Base-by-base conservation (phyloP, 495 filamentous ascomycete genomes). In the Tricharina praecox region DNA sequence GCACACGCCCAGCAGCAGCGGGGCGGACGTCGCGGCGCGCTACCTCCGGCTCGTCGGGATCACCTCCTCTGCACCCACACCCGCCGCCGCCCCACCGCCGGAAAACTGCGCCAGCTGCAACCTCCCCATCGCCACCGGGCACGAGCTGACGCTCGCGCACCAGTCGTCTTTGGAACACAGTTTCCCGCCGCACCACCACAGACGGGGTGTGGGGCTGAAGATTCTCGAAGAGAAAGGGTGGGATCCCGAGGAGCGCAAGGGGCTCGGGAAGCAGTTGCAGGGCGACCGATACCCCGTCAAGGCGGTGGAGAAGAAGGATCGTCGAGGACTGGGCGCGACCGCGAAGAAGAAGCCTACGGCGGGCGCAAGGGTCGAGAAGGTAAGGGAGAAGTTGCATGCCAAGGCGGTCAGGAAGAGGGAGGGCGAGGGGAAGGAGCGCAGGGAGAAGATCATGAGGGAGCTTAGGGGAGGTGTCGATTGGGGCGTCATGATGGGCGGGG, bases 101-200 rank as follows among this genome's bases (percentile, higher is more conserved):
- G 30, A 24, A n/a, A 35, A 60, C 18, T 82, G 78, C 60, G 67
- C 72, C 39, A 67, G 78, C 46, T 83, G 77, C 65, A 68, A 68
- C 23, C 67, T 76, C 7, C 74, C 75, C 1, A 52, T 82, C n/a
- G 48, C 28, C 11, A 56, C 50, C 21, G 66, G 68, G 1, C 86
- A 93, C 61, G 73, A 81, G 62, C 70, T 73, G 4, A 81, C 79
- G 10, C 69, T 92, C 48, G 79, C 81, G 0, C 86, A 95, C 55
- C 86, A 93, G 67, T 67, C 84, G 35, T 82, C 77, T 53, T 70
- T 93, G 1, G 55, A 70, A 13, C 84, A 93, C 56, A 86, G 84
- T 0, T 75, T 86, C 54, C 84, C 86, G 0, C 88, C 88, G 1
- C 93, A 85, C 0, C 72, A 81, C 47, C 64, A 93, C 1, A 81